These are phyloP conservation scores for Scutellaria galericulata DNA, from an alignment of 257 asterid genomes.

Conservation along the genomic window DNA sequence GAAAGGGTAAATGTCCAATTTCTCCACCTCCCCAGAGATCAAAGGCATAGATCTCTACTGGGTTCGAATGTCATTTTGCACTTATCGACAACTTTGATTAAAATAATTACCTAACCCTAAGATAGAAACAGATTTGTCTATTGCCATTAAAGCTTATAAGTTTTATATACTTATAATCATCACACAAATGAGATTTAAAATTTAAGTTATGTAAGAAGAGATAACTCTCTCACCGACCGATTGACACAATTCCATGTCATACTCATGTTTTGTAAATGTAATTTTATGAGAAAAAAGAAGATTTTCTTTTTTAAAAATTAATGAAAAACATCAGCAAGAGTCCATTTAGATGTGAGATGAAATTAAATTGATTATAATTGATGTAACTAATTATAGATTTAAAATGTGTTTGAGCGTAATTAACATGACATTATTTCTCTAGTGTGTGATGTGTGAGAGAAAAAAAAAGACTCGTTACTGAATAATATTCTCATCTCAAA, in stretches of 20 bases:
- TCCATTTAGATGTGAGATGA: too few relatives aligned
- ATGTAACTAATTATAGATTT: too few relatives aligned
- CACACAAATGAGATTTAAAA: not conserved
- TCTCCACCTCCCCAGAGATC: not conserved
- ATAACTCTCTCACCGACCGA: slow-evolving; percentile 27
- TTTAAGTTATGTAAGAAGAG: slow-evolving; percentile 3
- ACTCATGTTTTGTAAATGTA: not conserved
- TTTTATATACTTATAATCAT: not conserved
- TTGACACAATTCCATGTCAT: slow-evolving; percentile 24
- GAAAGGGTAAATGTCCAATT: slow-evolving; percentile 12
- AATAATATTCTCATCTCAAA: too few relatives aligned
- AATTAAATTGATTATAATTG: too few relatives aligned
- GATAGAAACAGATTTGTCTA: slow-evolving; percentile 1
- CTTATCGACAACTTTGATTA: not conserved
- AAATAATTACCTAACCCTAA: slow-evolving; percentile 18
- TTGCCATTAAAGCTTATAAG: not conserved
- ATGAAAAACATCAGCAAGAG: too few relatives aligned
- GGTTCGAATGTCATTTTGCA: slow-evolving; percentile 5
- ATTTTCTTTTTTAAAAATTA: too few relatives aligned
- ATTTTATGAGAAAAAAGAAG: too few relatives aligned
- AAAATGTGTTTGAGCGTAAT: too few relatives aligned
- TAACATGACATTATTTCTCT: too few relatives aligned
- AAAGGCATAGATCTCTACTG: not conserved
- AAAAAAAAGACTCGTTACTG: too few relatives aligned
- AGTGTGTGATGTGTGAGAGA: too few relatives aligned